phyloP scores from a whole-genome alignment of 805 yeast species.

The Wickerhamiella vanderwaltii region DNA sequence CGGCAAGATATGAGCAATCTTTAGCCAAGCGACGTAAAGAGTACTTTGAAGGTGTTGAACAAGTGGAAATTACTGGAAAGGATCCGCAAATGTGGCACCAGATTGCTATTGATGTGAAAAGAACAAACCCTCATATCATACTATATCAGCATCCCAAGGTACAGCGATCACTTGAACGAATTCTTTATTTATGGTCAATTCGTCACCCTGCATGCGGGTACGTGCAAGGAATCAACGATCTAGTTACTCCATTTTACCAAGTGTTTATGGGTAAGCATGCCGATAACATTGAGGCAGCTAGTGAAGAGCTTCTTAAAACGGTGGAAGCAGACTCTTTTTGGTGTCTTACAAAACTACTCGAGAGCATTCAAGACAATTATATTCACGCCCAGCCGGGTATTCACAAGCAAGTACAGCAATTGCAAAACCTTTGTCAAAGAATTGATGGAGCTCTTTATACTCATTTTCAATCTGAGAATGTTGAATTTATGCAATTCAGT shows the following conservation, averaged over 20 bases:
- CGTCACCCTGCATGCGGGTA: constrained; percentile 97
- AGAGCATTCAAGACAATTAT: constrained; percentile 92
- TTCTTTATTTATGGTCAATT: constrained; percentile 86
- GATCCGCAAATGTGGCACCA: constrained; percentile 89
- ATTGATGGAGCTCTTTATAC: constrained; percentile 62
- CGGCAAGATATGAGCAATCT: constrained; percentile 57
- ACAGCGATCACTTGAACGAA: constrained; percentile 67
- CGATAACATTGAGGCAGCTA: constrained; percentile 38
- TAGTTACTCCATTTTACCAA: constrained; percentile 86
- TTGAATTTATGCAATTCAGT: constrained; percentile 92
- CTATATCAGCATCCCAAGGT: constrained; percentile 58
- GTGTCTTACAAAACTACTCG: constrained; percentile 85
- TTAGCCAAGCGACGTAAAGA: constrained; percentile 74
- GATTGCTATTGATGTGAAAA: constrained; percentile 83
- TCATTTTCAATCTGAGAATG: constrained; percentile 68
- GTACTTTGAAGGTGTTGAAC: constrained; percentile 60
- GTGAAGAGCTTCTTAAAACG: constrained; percentile 46
- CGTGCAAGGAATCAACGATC: constrained; percentile 93
- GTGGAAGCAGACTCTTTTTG: constrained; percentile 95
- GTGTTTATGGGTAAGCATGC: constrained; percentile 63
- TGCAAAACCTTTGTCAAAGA: constrained; percentile 63
- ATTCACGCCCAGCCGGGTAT: constrained; percentile 98
- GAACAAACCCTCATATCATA: constrained; percentile 78
- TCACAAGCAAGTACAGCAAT: constrained; percentile 66
- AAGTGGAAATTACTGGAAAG: constrained; percentile 47